Base-by-base conservation (phyloP, 257 asterid genomes). In the Handroanthus guayacan region DNA sequence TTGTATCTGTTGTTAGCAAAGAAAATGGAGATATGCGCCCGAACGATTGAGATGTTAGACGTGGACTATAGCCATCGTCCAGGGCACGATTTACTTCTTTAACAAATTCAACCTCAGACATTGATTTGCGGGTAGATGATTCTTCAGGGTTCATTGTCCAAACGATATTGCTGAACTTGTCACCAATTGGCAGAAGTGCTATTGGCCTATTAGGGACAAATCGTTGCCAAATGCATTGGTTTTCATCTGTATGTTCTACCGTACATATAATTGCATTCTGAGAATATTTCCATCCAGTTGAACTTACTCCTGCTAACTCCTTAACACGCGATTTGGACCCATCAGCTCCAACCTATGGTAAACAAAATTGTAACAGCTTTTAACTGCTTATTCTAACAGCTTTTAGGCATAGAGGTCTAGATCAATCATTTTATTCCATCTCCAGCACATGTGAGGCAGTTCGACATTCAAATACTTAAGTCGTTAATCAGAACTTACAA, bases 81-180 rank as follows among this genome's bases (percentile, higher is more conserved):
- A 93, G 78, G 62, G 97, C 97, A 56, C 74, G 80, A 61, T 90
- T 90, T 39, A 91, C 77, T 74, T 89, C 93, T n/a, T 71, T 83
- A 52, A 95, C 71, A 78, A 95, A 95, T 41, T 87, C 97, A 69
- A 67, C 74, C 81, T 85, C 96, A 13, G 83, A 74, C 90, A 89
- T 81, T 17, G 92, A 89, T 82, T 84, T 91, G 55, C 91, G 86
- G 17, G 81, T 79, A 20, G 25, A 67, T 8, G 98, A 82, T 77
- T 93, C 97, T 57, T 91, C 91, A 0, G 98, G 97, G 61, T 68
- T 82, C 99, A 93, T 93, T 67, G 98, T 90, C 99, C 99, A 95
- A 62, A 95, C 98, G 11, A 91, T 93, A 79, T 93, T 95, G 89
- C 99, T 95, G 89, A 85, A 95, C 6, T 82, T 90, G 67, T 89